phyloP scores from a whole-genome alignment of 768 basidiomycete genomes.

The Lactarius sanguifluus region DNA sequence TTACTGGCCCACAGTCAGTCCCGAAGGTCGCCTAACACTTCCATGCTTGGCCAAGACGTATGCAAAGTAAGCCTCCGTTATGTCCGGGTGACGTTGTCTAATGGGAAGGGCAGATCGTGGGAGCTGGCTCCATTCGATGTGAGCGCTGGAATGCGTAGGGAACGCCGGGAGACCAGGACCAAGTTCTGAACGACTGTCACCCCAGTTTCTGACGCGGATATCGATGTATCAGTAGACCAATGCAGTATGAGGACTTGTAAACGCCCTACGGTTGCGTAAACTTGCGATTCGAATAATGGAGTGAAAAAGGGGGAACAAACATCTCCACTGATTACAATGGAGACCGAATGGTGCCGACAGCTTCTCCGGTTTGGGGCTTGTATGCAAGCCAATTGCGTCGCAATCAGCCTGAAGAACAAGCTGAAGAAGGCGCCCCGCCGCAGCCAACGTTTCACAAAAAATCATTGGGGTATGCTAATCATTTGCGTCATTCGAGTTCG shows the following conservation, averaged over 20 bases:
- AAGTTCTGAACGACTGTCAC: neutral
- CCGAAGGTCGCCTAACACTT: slow-evolving; percentile 11
- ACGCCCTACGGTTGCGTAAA: slow-evolving; percentile 2
- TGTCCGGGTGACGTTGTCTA: neutral
- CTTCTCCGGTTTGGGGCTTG: neutral
- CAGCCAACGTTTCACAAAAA: neutral
- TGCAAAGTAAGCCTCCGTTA: slow-evolving; percentile 15
- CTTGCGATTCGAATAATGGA: neutral
- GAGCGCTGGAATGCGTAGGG: slow-evolving; percentile 14
- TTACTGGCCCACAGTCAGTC: slow-evolving; percentile 13
- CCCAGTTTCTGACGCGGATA: neutral
- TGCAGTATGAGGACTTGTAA: neutral
- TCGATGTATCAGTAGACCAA: neutral
- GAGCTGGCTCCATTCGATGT: slow-evolving; percentile 25
- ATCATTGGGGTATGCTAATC: neutral
- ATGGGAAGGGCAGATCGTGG: slow-evolving; percentile 12
- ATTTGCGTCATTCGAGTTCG: neutral
- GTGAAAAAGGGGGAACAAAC: neutral
- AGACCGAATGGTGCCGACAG: neutral
- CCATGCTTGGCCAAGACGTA: slow-evolving; percentile 20
- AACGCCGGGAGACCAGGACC: neutral
- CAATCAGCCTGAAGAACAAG: too few relatives aligned
- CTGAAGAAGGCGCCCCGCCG: neutral
- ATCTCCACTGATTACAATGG: neutral
- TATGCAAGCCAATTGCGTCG: neutral